Percentiles rank a stretch among this genome's conserved stretches.
Conservation (phyloP, 169 alveolate species). For the Cryptosporidium muris region DNA sequence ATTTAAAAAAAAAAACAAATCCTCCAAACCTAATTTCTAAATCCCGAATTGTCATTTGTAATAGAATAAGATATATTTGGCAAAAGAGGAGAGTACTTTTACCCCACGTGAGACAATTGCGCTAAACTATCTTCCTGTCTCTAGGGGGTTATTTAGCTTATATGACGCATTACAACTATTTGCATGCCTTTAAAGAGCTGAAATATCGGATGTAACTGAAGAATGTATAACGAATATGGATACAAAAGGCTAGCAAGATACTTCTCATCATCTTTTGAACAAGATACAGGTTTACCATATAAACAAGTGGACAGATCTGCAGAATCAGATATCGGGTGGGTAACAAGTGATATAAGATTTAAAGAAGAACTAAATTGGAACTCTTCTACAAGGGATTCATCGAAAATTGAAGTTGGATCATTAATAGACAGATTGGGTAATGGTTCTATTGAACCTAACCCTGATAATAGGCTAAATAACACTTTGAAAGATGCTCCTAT, state of each 20-base stretch:
- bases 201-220: conserved; percentile 38
- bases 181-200: conserved; percentile 20
- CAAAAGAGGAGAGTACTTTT: conserved; percentile 2
- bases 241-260: conserved; percentile 53
- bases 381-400: conserved; percentile 10
- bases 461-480: conserved; percentile 9
- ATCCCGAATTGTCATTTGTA: too few species aligned
- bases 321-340: conserved; percentile 71
- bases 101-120: conserved; percentile 73
- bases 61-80: background rate
- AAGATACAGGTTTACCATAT: conserved; percentile 29
- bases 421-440: conserved; percentile 43
- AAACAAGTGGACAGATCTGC: conserved; percentile 51
- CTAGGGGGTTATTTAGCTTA: conserved; percentile 23
- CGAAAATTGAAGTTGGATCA: conserved; percentile 41
- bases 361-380: conserved; percentile 50
- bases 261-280: conserved; percentile 62
- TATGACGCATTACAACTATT: conserved; percentile 16
- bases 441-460: conserved; percentile 23
- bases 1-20: too few species aligned
- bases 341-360: too few species aligned
- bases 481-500: conserved; percentile 50
- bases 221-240: conserved; percentile 69
- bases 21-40: too few species aligned
- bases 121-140: conserved; percentile 62